Percentiles rank a stretch among this genome's conserved stretches.
These are phyloP conservation scores for Pisolithus tinctorius DNA, from an alignment of 768 basidiomycete genomes.

Conservation along the genomic window DNA sequence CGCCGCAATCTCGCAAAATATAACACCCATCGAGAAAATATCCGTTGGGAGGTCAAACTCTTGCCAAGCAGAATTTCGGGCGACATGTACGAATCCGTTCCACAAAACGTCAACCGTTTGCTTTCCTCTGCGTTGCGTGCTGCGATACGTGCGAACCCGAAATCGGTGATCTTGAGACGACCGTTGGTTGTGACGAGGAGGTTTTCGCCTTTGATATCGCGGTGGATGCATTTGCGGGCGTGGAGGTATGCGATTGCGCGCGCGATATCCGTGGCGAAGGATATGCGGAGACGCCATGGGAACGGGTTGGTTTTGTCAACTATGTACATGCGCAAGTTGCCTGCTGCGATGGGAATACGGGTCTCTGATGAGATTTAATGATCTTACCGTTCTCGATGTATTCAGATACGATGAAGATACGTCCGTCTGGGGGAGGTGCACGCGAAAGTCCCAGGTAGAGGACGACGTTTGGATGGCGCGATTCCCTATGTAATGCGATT, in stretches of 20 bases:
- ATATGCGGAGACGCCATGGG: conserved; percentile 89
- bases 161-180: conserved; percentile 96
- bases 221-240: conserved; percentile 82
- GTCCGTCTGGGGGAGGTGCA: conserved; percentile 68
- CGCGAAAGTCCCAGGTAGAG: conserved; percentile 87
- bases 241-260: conserved; percentile 97
- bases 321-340: conserved; percentile 85
- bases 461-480: conserved; percentile 88
- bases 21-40: conserved; percentile 88
- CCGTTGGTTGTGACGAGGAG: conserved; percentile 92
- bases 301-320: conserved; percentile 77
- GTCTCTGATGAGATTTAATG: neutral
- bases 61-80: conserved; percentile 90
- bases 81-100: conserved; percentile 95
- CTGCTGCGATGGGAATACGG: conserved; percentile 7
- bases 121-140: conserved; percentile 87
- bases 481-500: conserved; percentile 43
- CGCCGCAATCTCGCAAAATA: conserved; percentile 87
- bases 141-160: conserved; percentile 93
- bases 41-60: conserved; percentile 94
- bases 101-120: conserved; percentile 79
- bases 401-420: conserved; percentile 94
- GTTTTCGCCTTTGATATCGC: conserved; percentile 96
- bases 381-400: conserved; percentile 74
- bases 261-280: conserved; percentile 91